phyloP scores from a whole-genome alignment of 495 filamentous ascomycete species.

The Penicillium lividum region DNA sequence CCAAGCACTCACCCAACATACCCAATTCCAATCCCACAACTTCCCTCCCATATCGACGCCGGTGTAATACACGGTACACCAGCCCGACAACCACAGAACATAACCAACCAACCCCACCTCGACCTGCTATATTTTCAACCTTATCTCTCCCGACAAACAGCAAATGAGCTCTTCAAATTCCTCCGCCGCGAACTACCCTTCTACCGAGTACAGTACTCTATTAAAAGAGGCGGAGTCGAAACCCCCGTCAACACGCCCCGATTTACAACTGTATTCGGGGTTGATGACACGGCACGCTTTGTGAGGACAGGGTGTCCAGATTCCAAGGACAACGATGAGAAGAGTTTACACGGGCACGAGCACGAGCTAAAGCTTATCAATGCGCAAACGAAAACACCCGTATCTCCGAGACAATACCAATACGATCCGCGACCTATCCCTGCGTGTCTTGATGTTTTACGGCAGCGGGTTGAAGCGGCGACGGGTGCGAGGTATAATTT shows the following conservation, averaged over 20 bases:
- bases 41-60: constrained; percentile 47
- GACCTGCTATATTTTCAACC: constrained; percentile 70
- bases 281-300: constrained; percentile 60
- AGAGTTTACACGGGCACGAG: neutral
- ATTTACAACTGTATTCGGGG: constrained; percentile 70
- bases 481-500: constrained; percentile 66
- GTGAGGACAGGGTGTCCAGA: neutral
- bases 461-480: constrained; percentile 54
- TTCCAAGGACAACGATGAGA: no score
- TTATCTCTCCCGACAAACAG: constrained; percentile 53
- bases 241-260: constrained; percentile 66
- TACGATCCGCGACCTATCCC: constrained; percentile 66
- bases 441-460: constrained; percentile 59
- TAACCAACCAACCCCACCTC: constrained; percentile 64
- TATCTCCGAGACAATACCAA: constrained; percentile 51
- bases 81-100: constrained; percentile 23
- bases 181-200: constrained; percentile 64
- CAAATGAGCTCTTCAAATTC: constrained; percentile 63
- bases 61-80: constrained; percentile 32
- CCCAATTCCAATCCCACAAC: constrained; percentile 59
- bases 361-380: constrained; percentile 40
- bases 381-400: constrained; percentile 25
- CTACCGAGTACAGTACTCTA: constrained; percentile 70
- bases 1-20: constrained; percentile 54
- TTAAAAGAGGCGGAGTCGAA: constrained; percentile 57